Conservation (phyloP, 2,329 filamentous ascomycete species). For the Colletotrichum siamense region DNA sequence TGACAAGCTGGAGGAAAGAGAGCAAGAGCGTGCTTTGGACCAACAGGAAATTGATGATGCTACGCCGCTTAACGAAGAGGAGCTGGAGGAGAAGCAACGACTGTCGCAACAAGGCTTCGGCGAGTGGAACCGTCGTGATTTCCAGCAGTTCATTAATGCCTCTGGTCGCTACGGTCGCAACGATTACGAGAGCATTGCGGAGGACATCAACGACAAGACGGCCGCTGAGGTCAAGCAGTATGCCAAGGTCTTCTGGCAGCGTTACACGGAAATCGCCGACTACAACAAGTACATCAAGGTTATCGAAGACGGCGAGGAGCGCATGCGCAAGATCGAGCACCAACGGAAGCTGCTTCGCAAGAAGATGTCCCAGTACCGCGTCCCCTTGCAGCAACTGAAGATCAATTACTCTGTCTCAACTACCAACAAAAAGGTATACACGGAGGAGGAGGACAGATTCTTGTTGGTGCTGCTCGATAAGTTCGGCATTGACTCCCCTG, state of each 20-base stretch:
- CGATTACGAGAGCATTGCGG: slow-evolving; percentile 84
- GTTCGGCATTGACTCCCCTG: slow-evolving; percentile 89
- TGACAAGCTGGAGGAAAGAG: slow-evolving; percentile 83
- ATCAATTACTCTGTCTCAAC: slow-evolving; percentile 99
- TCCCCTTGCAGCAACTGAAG: slow-evolving; percentile 95
- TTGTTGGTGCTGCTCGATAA: slow-evolving; percentile 91
- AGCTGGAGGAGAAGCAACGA: slow-evolving; percentile 83
- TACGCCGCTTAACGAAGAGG: slow-evolving; percentile 84
- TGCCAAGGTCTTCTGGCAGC: slow-evolving; percentile 95
- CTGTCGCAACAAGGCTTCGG: slow-evolving; percentile 87
- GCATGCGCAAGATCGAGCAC: slow-evolving; percentile 85
- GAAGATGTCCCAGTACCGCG: slow-evolving; percentile 97
- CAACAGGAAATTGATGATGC: slow-evolving; percentile 95
- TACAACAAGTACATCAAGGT: slow-evolving; percentile 87
- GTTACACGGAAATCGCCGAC: slow-evolving; percentile 88
- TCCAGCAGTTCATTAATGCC: slow-evolving; percentile 97
- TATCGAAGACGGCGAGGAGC: slow-evolving; percentile 93
- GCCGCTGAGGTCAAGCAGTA: slow-evolving; percentile 87
- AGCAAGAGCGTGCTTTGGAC: slow-evolving; percentile 85
- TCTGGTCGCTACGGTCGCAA: slow-evolving; percentile 90
- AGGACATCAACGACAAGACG: slow-evolving; percentile 91
- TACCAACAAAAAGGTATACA: slow-evolving; percentile 99
- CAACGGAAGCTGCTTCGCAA: slow-evolving; percentile 92
- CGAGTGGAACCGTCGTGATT: slow-evolving; percentile 96
- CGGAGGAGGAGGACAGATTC: slow-evolving; percentile 97